Base-by-base conservation (phyloP, 257 asterid species). In the Catharanthus roseus region DNA sequence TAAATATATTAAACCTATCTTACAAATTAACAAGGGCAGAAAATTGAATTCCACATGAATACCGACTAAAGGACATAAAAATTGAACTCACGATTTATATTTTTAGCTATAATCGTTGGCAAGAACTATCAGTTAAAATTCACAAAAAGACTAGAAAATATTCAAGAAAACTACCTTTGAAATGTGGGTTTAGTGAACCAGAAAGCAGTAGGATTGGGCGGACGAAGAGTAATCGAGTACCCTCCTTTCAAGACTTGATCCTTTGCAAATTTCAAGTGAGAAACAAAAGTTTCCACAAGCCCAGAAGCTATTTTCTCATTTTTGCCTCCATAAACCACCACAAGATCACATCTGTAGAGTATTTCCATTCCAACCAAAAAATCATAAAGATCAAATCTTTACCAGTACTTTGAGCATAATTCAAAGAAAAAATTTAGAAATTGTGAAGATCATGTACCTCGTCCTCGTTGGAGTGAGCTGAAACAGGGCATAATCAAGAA, bases 381-480 rank as follows among this genome's bases (percentile, higher is more conserved):
- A 82, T 67, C 23, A 77, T 6, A 74, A 76, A 72, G 11, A 51
- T 5, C 38, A 41, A 3, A 54, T 64, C 39, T 19, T 71, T 21
- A 74, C 77, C 81, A 82, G 44, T 53, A 31, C 21, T 58, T 56
- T 23, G 57, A 23, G 23, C 23, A 66, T 57, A 53, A 33, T 11
- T 6, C 24, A 29, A 67, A 39, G 24, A 42, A 9, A 42, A 53
- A n/a, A 62, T 36, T 33, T 41, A 67, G 66, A 24, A 62, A 31
- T 42, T 10, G 44, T 33, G 50, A 10, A 67, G n/a, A 24, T 41
- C 53, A 21, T 45, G 24, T 80, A 90, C 96, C 97, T 90, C 68
- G 97, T 90, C 75, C 97, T 88, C 31, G 97, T 88, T 44, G 97
- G 97, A 54, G 97, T 90, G 80, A 90, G 93, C 21, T 90, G 91